Evolutionary conservation across 208 protist species (phyloP), one percentile per base, ranked within the genome.

Genomic region (Crithidia sp.): DNA sequence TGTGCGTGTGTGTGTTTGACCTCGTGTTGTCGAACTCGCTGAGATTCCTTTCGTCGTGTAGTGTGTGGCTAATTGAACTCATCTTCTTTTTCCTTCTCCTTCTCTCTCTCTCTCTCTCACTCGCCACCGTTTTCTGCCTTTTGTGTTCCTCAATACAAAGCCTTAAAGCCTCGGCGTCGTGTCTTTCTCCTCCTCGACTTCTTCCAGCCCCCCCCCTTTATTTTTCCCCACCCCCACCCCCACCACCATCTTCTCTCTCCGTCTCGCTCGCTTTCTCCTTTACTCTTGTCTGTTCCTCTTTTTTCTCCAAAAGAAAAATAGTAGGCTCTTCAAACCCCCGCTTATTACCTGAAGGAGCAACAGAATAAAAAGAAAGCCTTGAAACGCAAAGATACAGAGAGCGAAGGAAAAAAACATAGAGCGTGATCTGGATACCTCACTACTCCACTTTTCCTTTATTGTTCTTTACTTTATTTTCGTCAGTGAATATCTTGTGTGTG

Each of bases 21-120:
- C 7, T 69, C 16, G 36, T 76, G n/a, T 58, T 76, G 17, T 28
- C 28, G 28, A 28, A 28, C 28, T 58, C 69, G 47, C 45, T 77
- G 55, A 28, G 12, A 17, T 56, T 56, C 52, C 19, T 28, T 56
- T 57, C 39, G 10, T 39, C 12, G 6, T 57, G 0, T 57, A 49
- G 36, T 36, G 40, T 13, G 39, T 7, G 36, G 28, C 12, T 49
- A 36, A 36, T 7, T 50, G 36, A n/a, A 64, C 36, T 7, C 17
- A 7, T 43, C 43, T 47, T 64, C 7, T 67, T 74, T 64, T 43
- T 74, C 28, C 28, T 28, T 28, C 28, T 28, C 14, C 9, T 55
- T 55, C 50, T 55, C 52, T 67, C 28, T 63, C 39, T 12, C 17
- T 50, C n/a, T 41, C 59, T 16, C 45, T n/a, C 40, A 5, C 60